A percentile compares a stretch with the other conserved stretches of the same genome.
Evolutionary conservation across 257 asterid genomes (phyloP).

Genomic region (Solanum chilense): DNA sequence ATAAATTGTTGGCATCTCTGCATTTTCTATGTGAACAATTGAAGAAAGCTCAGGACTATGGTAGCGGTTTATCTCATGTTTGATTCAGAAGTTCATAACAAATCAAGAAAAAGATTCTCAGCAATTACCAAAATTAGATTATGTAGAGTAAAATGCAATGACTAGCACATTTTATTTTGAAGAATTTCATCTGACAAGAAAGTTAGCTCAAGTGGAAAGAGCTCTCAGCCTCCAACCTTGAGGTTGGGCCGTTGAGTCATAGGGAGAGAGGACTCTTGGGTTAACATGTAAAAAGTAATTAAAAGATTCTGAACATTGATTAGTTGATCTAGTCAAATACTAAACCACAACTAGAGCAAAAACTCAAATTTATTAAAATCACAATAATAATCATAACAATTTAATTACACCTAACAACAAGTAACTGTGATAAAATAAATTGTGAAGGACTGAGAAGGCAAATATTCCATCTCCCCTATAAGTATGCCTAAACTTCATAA

Average conservation of each 20-base stretch:
- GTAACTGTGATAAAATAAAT: neutral
- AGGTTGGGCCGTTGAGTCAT: too few relatives aligned
- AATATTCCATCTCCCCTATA: neutral
- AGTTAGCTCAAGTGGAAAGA: too few relatives aligned
- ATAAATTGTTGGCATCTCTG: too few relatives aligned
- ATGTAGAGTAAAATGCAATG: too few relatives aligned
- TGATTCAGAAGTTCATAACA: neutral
- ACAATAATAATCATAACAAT: neutral
- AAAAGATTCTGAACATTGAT: too few relatives aligned
- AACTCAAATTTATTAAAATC: neutral
- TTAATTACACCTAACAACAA: neutral
- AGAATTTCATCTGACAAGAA: too few relatives aligned
- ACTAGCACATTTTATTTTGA: too few relatives aligned
- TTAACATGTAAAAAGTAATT: too few relatives aligned
- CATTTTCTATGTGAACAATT: neutral
- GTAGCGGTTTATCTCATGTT: neutral
- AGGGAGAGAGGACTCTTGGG: too few relatives aligned
- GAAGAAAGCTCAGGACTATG: neutral
- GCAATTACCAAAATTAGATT: neutral
- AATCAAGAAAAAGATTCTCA: neutral
- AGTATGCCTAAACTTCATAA: neutral
- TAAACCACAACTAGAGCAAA: neutral
- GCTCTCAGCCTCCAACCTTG: too few relatives aligned
- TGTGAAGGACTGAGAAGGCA: neutral
- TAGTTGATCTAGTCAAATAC: too few relatives aligned